Conservation (phyloP, 2,329 filamentous ascomycete species). For the Elsinoe fawcettii region DNA sequence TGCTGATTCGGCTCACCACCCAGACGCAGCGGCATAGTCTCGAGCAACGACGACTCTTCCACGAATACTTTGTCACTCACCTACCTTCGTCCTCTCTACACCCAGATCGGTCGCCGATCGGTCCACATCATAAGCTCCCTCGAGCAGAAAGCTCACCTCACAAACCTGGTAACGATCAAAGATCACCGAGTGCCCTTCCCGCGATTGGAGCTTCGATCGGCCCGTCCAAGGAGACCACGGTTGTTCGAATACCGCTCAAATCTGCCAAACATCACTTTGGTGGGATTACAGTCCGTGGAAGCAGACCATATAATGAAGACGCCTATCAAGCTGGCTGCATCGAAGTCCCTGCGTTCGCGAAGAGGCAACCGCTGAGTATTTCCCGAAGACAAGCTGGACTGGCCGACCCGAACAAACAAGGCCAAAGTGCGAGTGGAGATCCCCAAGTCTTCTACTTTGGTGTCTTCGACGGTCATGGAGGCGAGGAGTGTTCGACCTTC, state of each 20-base stretch:
- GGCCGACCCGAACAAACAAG: constrained; percentile 40
- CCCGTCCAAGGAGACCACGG: constrained; percentile 68
- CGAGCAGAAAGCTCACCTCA: constrained; percentile 78
- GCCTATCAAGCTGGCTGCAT: constrained; percentile 90
- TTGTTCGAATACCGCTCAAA: constrained; percentile 87
- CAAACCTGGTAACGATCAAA: constrained; percentile 34
- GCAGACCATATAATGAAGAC: constrained; percentile 85
- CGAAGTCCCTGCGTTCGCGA: constrained; percentile 86
- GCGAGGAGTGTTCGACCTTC: constrained; percentile 79
- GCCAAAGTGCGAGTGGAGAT: constrained; percentile 74
- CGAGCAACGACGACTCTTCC: constrained; percentile 49
- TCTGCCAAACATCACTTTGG: constrained; percentile 97
- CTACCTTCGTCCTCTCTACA: constrained; percentile 88
- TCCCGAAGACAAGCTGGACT: constrained; percentile 32
- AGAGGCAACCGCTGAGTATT: constrained; percentile 61
- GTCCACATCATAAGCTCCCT: constrained; percentile 75
- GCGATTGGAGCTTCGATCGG: constrained; percentile 52
- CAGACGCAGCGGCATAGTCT: neutral
- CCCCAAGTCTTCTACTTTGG: constrained; percentile 97
- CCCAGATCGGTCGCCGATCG: constrained; percentile 58
- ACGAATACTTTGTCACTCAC: constrained; percentile 96
- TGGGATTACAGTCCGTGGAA: constrained; percentile 67
- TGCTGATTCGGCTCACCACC: neutral
- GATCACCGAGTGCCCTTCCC: constrained; percentile 17
- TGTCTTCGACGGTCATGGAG: constrained; percentile 93